Base-by-base conservation (phyloP, 495 filamentous ascomycete genomes). In the Tetracladium setigerum region DNA sequence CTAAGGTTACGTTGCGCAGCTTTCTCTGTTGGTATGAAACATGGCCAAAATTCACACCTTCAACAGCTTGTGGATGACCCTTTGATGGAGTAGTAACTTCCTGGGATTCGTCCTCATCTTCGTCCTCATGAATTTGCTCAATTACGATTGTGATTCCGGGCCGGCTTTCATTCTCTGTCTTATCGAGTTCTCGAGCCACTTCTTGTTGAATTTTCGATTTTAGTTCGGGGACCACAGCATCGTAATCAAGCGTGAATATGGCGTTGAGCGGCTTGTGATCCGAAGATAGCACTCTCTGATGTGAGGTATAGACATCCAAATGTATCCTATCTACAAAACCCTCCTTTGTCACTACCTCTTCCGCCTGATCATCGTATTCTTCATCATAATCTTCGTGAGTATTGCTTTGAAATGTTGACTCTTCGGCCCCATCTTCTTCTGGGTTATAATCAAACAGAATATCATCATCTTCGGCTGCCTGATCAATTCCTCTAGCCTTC, bases 191-290 rank as follows among this genome's bases (percentile, higher is more conserved):
- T 33, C 86, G 76, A 1, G 85, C 90, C 11, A 97, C 86, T 60
- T 95, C 90, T 54, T 84, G 78, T 44, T 95, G 84, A 4, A 97
- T 69, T 51, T 80, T 83, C 7, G 85, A 74, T 61, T 90, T 95
- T 18, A 94, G 66, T 14, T 89, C 80, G 0, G 88, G 79, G 8
- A 90, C 81, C 5, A 94, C 88, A 3, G 85, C 84, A 49, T 95
- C 86, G 58, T 88, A 95, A 14, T 77, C 78, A 2, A 99, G 60
- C 0, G 75, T 82, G 54, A 96, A 97, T 1, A 86, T 66, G 8
- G 87, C 86, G 49, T 78, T 76, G 9, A 97, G 59, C 0, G 94
- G 94, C 62, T 99, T 99, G 62, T 99, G 94, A 61, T 99, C 94
- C 4, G 91, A 96, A 2, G 94, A 94, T 11, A 85, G 72, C 12